Evolutionary conservation across 2,329 filamentous ascomycete genomes (phyloP), one percentile per base, ranked within the genome.

Genomic region (Tolypocladium amazonense): DNA sequence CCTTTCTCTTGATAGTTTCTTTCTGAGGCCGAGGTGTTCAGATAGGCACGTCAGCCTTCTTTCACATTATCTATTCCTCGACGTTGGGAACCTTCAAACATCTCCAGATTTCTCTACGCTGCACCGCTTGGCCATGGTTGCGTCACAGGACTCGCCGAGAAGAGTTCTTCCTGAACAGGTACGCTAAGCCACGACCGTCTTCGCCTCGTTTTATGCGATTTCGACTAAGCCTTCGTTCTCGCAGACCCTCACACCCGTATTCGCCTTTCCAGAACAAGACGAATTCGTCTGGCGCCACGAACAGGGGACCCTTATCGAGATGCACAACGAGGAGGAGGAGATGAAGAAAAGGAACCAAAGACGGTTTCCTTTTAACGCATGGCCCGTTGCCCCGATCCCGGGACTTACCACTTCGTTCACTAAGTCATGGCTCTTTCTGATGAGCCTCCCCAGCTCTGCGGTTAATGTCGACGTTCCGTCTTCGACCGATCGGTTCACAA

Each of bases 231-330:
- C 47, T n/a, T 52, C 15, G 27, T 2, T 50, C 23, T 1, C 6
- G 43, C 25, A 63, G 58, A 27, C 47, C 60, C 57, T 59, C 41
- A 23, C 58, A 58, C 60, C 64, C 23, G n/a, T 64, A 33, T 25
- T 62, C 63, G 50, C 63, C 0, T 69, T 73, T 25, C 62, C 63
- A 1, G 43, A 60, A 1, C 59, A 65, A 33, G 65, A 68, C 4
- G 65, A 66, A 2, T 74, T 69, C 30, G 62, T 67, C 4, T 60
- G 57, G 27, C 61, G 68, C 2, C 69, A 71, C 50, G 69, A 73
- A 39, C 65, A 68, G 39, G 72, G 71, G 0, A 73, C 72, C 0
- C 23, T 69, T 0, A 74, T 74, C 20, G 72, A 74, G 45, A 69
- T 71, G 65, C 59, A 65, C 0, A 74, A 74, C n/a, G 72, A 74